phyloP scores from a whole-genome alignment of 805 yeast species.

The Metschnikowia amazonensis region DNA sequence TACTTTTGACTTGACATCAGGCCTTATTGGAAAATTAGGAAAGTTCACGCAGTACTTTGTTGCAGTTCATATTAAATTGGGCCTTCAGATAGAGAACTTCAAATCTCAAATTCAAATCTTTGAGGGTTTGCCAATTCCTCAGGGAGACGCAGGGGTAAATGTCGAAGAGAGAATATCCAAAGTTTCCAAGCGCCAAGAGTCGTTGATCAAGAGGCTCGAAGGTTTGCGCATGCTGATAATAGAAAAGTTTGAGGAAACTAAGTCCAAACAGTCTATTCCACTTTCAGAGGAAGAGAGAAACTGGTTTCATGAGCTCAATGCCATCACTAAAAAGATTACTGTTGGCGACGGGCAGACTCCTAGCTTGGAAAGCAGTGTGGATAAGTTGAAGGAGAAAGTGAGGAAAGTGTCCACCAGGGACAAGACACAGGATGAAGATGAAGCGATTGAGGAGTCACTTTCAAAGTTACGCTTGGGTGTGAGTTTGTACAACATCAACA shows the following conservation, averaged over 20 bases:
- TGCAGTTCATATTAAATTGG: slow-evolving; percentile 11
- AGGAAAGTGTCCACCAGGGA: neutral
- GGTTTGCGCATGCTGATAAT: slow-evolving; percentile 22
- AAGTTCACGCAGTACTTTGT: slow-evolving; percentile 14
- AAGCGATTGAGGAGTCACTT: slow-evolving; percentile 7
- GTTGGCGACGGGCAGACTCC: slow-evolving; percentile 7
- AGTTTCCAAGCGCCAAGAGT: slow-evolving; percentile 21
- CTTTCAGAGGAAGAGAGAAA: slow-evolving; percentile 31
- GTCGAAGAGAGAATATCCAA: slow-evolving; percentile 14
- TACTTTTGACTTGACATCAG: slow-evolving; percentile 7
- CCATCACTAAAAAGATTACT: slow-evolving; percentile 16
- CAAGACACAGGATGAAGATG: slow-evolving; percentile 1
- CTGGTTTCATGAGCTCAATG: slow-evolving; percentile 39
- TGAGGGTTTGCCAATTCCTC: neutral
- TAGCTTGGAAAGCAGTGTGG: slow-evolving; percentile 10
- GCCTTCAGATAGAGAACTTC: slow-evolving; percentile 24
- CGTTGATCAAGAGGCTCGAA: slow-evolving; percentile 20
- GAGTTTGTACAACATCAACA: slow-evolving; percentile 9
- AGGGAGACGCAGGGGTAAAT: neutral
- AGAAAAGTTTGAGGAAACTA: slow-evolving; percentile 22
- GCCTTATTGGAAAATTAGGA: slow-evolving; percentile 6
- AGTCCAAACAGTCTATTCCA: slow-evolving; percentile 24
- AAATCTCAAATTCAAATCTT: slow-evolving; percentile 16
- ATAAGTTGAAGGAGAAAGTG: slow-evolving; percentile 10
- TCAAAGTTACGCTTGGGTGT: slow-evolving; percentile 10